Base-by-base conservation (phyloP, 176 grass and related monocot species). In the Hsuehochloa calcarea region DNA sequence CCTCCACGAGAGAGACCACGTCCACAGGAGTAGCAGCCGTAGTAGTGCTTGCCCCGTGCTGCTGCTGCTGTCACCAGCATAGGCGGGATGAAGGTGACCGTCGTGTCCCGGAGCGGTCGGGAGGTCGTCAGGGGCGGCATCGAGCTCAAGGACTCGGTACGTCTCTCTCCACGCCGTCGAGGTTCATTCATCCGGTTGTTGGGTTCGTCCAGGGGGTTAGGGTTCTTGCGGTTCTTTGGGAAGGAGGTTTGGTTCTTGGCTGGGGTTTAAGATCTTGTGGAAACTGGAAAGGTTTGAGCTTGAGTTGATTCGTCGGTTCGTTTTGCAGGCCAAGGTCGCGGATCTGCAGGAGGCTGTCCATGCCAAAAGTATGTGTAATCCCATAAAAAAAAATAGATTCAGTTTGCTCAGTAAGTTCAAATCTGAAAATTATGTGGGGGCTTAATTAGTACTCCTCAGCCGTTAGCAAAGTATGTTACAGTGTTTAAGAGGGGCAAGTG, bases 101-200 rank as follows among this genome's bases (percentile, higher is more conserved):
- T 98, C 13, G 91, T 92, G 79, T 92, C 93, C 64, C 93, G 93
- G 25, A 95, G 85, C 62, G 93, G 91, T 51, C 85, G 87, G 72
- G 96, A 98, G 91, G 50, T 93, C 46, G 83, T 98, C 93, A 95
- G 82, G 89, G 93, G 93, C 39, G 93, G 96, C 65, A 67, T 98
- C 82, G 91, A 98, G 64, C 85, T 98, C 88, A 44, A 65, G 52
- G 96, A 93, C 73, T 85, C 79, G 58, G 91, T 93, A 85, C 61
- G 59, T 55, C 4, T 45, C 44, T 12, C 44, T 45, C 44, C 44
- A 45, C 44, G 44, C 44, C 44, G 44, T 12, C 0, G 44, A 45
- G 44, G 10, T 45, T 45, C 44, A 11, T 45, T 45, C 10, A 3
- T 45, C 44, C 44, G 3, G 44, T 3, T 45, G 44, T 45, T 45